phyloP scores from a whole-genome alignment of 2,329 filamentous ascomycete genomes.

The Talaromyces islandicus region DNA sequence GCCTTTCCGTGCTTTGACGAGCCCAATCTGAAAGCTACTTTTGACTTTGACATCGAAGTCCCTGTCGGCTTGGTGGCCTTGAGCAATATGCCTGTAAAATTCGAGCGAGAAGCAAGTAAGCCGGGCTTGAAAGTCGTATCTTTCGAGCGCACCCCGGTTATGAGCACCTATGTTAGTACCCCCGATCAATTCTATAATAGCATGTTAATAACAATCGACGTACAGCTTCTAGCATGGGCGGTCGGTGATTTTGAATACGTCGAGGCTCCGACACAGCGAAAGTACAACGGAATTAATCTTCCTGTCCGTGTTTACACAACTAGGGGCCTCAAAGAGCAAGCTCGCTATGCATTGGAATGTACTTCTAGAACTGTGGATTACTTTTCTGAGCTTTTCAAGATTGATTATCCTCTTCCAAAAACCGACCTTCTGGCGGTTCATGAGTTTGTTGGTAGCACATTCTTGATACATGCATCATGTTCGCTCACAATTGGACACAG shows the following conservation, averaged over 20 bases:
- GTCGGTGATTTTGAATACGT: conserved; percentile 96
- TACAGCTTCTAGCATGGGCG: conserved; percentile 82
- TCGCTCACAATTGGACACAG: conserved; percentile 33
- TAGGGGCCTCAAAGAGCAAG: conserved; percentile 87
- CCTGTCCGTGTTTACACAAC: conserved; percentile 96
- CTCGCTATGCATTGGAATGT: conserved; percentile 80
- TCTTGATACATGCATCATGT: not conserved
- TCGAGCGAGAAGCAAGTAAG: conserved; percentile 62
- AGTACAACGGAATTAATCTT: conserved; percentile 84
- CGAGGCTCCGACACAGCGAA: conserved; percentile 80
- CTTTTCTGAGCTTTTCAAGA: conserved; percentile 88
- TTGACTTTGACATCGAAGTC: conserved; percentile 88
- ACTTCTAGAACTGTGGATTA: conserved; percentile 92
- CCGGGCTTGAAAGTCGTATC: conserved; percentile 58
- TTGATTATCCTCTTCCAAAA: conserved; percentile 91
- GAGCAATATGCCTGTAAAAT: conserved; percentile 92
- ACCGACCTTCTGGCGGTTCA: conserved; percentile 85
- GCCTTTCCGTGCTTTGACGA: conserved; percentile 99
- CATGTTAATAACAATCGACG: conserved; percentile 5
- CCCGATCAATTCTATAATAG: not conserved
- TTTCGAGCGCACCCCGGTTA: conserved; percentile 79
- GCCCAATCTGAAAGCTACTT: conserved; percentile 92
- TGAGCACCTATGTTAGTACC: conserved; percentile 68
- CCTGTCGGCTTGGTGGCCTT: conserved; percentile 82
- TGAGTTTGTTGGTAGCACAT: conserved; percentile 64